A percentile compares a stretch with the other conserved stretches of the same genome.
Evolutionary conservation across 2,329 filamentous ascomycete genomes (phyloP).

Genomic region (Aspergillus alliaceus): DNA sequence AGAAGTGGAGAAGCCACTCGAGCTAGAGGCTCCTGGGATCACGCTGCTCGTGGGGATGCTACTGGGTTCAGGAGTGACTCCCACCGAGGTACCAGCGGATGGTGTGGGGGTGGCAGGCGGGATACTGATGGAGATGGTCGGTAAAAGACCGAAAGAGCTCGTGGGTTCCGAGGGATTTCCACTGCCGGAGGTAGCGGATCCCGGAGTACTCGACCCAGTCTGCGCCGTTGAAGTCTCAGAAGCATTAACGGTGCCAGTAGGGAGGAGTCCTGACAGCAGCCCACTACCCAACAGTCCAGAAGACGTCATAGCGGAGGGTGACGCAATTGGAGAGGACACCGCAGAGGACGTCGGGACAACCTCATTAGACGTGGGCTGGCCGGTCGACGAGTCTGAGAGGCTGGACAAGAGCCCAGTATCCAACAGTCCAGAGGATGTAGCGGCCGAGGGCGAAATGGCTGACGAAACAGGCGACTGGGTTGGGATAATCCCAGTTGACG

Average conservation of each 20-base stretch:
- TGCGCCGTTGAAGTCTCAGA: neutral
- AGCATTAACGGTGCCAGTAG: neutral
- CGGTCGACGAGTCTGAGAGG: neutral
- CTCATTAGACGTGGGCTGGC: neutral
- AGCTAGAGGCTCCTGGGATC: neutral
- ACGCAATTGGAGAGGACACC: neutral
- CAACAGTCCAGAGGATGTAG: neutral
- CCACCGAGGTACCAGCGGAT: slow-evolving; percentile 8
- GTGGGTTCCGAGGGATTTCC: neutral
- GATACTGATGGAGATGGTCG: slow-evolving; percentile 29
- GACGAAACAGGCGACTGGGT: neutral
- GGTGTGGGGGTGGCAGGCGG: slow-evolving; percentile 18
- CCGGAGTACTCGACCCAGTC: neutral
- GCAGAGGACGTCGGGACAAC: neutral
- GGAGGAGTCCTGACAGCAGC: neutral
- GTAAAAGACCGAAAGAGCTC: slow-evolving; percentile 2
- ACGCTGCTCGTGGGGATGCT: neutral
- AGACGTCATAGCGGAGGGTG: neutral
- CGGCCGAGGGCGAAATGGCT: neutral
- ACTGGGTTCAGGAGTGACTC: slow-evolving; percentile 1
- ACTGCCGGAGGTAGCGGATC: neutral
- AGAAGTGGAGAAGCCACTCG: slow-evolving; percentile 11
- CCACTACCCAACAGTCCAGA: neutral
- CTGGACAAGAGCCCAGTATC: neutral
- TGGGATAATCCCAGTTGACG: neutral